Conservation (phyloP, 176 grass and related monocot species). For the Tillandsia leiboldiana region DNA sequence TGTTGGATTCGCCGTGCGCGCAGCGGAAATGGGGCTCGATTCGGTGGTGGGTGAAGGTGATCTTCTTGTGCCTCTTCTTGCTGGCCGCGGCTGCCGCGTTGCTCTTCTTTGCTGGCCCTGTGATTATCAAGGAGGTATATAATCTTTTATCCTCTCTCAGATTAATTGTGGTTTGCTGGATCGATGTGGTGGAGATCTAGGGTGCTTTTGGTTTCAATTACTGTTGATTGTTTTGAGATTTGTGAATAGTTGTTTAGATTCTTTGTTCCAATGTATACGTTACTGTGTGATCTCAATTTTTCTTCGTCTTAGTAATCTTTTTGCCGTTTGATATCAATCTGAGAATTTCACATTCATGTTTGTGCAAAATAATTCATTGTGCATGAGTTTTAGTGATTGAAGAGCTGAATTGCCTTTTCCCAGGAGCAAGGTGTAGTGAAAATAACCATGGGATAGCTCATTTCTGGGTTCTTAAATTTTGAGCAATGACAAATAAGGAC, state of each 20-base stretch:
- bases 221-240: not conserved
- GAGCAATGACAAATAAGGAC: too few relatives aligned
- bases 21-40: not conserved
- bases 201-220: not conserved
- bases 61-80: conserved; percentile 1
- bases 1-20: not conserved
- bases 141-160: not conserved
- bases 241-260: not conserved
- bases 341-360: too few relatives aligned
- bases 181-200: too few relatives aligned
- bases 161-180: not conserved
- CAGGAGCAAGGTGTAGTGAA: too few relatives aligned
- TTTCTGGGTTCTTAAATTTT: too few relatives aligned
- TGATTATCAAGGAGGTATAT: conserved; percentile 11
- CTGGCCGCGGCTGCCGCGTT: not conserved
- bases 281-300: too few relatives aligned
- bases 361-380: too few relatives aligned
- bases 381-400: too few relatives aligned
- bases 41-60: conserved; percentile 18
- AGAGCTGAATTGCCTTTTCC: too few relatives aligned
- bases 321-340: too few relatives aligned
- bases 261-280: not conserved
- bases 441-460: too few relatives aligned
- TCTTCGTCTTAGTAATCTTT: too few relatives aligned
- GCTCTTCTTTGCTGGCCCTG: conserved; percentile 9